These are phyloP conservation scores for Fusarium keratoplasticum DNA, from an alignment of 2,329 filamentous ascomycete genomes.

Conservation along the genomic window DNA sequence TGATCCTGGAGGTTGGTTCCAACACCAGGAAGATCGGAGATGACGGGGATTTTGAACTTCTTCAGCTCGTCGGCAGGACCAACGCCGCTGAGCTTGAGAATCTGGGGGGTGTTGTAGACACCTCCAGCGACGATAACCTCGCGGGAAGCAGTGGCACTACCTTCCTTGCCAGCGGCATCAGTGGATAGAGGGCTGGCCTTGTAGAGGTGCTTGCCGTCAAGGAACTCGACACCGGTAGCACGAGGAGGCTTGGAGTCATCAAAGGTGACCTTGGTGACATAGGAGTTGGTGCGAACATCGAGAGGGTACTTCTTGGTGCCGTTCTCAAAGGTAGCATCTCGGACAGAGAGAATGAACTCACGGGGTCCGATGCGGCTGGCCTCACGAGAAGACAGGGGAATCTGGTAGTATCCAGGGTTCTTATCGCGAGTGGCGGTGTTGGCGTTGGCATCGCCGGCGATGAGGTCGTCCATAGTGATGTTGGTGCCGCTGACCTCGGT, in stretches of 20 bases:
- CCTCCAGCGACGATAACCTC: conserved; percentile 65
- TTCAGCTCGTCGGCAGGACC: conserved; percentile 57
- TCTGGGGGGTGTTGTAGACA: conserved; percentile 62
- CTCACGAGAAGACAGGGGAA: conserved; percentile 65
- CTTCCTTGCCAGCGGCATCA: conserved; percentile 14
- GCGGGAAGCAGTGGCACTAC: conserved; percentile 44
- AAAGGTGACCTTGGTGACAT: conserved; percentile 54
- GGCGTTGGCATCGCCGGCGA: conserved; percentile 33
- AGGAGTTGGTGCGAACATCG: conserved; percentile 37
- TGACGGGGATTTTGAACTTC: conserved; percentile 56
- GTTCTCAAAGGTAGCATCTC: conserved; percentile 27
- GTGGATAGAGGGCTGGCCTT: conserved; percentile 28
- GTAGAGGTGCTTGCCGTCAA: conserved; percentile 43
- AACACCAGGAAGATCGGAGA: conserved; percentile 65
- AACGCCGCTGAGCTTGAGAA: conserved; percentile 64
- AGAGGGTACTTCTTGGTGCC: conserved; percentile 37
- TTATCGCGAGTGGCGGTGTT: conserved; percentile 33
- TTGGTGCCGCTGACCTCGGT: conserved; percentile 12
- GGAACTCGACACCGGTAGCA: conserved; percentile 49
- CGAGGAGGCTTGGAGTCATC: conserved; percentile 44
- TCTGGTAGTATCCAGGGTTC: conserved; percentile 61
- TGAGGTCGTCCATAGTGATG: conserved; percentile 31
- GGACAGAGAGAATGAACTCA: conserved; percentile 61
- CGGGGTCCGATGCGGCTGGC: conserved; percentile 65
- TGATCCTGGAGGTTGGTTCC: conserved; percentile 70